A percentile compares a stretch with the other conserved stretches of the same genome.
Conservation (phyloP, 768 basidiomycete species). For the Tricholoma saponaceum region DNA sequence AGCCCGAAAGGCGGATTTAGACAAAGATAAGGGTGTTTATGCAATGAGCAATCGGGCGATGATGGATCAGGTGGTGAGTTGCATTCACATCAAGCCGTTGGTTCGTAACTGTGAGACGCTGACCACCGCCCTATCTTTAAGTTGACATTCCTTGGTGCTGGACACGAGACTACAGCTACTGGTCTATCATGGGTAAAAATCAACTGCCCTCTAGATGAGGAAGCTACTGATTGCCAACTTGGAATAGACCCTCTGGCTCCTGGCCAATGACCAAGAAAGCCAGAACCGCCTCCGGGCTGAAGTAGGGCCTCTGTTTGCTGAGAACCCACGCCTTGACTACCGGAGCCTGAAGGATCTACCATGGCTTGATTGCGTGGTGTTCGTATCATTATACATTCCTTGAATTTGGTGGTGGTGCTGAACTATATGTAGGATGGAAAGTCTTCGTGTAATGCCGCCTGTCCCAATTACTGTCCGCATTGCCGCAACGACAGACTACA, state of each 20-base stretch:
- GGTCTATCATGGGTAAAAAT: conserved; percentile 43
- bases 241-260: conserved; percentile 45
- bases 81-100: too few relatives aligned
- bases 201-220: not conserved
- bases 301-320: conserved; percentile 34
- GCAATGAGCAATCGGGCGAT: conserved; percentile 43
- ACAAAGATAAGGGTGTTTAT: conserved; percentile 29
- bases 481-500: conserved; percentile 33
- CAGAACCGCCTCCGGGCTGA: conserved; percentile 54
- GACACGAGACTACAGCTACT: conserved; percentile 43
- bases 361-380: conserved; percentile 41
- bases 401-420: not conserved
- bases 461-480: conserved; percentile 36
- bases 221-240: conserved; percentile 5
- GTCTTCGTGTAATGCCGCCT: conserved; percentile 38
- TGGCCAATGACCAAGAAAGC: conserved; percentile 44
- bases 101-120: too few relatives aligned
- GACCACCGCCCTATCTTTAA: too few relatives aligned
- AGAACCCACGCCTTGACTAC: conserved; percentile 34
- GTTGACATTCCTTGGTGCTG: conserved; percentile 47
- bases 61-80: conserved; percentile 41
- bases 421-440: conserved; percentile 33
- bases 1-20: conserved; percentile 34
- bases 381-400: not conserved
- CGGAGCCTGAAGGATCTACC: conserved; percentile 33